A percentile compares a stretch with the other conserved stretches of the same genome.
Evolutionary conservation across 1,139 yeast genomes (phyloP).

Genomic region (Eremothecium coryli): DNA sequence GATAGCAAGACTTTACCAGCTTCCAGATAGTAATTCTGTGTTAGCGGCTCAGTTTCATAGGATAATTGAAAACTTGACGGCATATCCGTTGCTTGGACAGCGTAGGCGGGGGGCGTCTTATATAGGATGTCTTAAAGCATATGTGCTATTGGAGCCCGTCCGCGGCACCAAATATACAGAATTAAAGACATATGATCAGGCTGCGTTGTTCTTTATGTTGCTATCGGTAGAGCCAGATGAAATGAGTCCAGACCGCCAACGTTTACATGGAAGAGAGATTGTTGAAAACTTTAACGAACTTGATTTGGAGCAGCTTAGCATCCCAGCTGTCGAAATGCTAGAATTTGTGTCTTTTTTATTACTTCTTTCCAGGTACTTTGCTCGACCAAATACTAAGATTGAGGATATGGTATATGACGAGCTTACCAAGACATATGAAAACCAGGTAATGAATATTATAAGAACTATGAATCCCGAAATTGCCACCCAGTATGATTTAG

Average conservation of each 20-base stretch:
- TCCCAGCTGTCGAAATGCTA: constrained; percentile 34
- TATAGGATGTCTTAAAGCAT: constrained; percentile 37
- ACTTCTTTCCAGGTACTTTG: constrained; percentile 30
- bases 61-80: constrained; percentile 32
- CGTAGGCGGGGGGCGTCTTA: constrained; percentile 31
- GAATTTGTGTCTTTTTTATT: constrained; percentile 39
- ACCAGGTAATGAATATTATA: constrained; percentile 32
- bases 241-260: background rate
- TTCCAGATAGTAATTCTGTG: constrained; percentile 28
- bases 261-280: constrained; percentile 11
- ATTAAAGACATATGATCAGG: constrained; percentile 29
- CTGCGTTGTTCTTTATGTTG: constrained; percentile 35
- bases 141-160: constrained; percentile 33
- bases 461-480: constrained; percentile 38
- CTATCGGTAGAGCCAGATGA: constrained; percentile 22
- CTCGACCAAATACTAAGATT: constrained; percentile 22
- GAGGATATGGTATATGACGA: constrained; percentile 11
- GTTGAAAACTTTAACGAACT: constrained; percentile 25
- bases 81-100: constrained; percentile 38
- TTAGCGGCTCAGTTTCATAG: constrained; percentile 31
- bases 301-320: constrained; percentile 30
- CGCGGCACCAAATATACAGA: constrained; percentile 31
- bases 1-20: constrained; percentile 25
- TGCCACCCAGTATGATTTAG: constrained; percentile 17
- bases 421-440: constrained; percentile 24